These are phyloP conservation scores for Ceratocystis colombiana DNA, from an alignment of 2,329 filamentous ascomycete genomes.

Conservation along the genomic window DNA sequence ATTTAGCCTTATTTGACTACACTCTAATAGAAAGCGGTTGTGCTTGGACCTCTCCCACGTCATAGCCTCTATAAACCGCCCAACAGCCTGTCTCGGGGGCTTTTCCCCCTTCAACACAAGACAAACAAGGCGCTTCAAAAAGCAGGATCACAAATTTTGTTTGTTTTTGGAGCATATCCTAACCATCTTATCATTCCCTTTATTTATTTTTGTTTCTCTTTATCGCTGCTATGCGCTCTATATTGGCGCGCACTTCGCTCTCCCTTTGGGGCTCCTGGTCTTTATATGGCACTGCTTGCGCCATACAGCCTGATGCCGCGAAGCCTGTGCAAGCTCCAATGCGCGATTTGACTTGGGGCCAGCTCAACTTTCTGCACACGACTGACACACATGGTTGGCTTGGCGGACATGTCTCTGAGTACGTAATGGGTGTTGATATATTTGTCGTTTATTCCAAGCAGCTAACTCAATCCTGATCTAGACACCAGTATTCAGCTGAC, in stretches of 20 bases:
- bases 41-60: constrained; percentile 7
- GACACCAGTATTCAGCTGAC: constrained; percentile 84
- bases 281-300: constrained; percentile 34
- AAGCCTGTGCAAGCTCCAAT: constrained; percentile 68
- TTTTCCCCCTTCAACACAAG: background rate
- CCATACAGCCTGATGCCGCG: constrained; percentile 70
- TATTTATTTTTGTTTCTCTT: background rate
- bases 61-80: constrained; percentile 9
- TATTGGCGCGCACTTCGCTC: constrained; percentile 25
- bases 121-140: background rate
- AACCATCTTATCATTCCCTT: background rate
- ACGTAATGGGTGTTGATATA: constrained; percentile 30
- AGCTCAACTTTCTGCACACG: constrained; percentile 93
- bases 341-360: constrained; percentile 78
- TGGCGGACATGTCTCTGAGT: constrained; percentile 86
- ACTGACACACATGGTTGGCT: constrained; percentile 97
- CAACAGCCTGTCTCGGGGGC: background rate
- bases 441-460: background rate
- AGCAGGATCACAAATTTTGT: background rate
- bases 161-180: constrained; percentile 3
- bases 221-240: constrained; percentile 4
- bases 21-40: background rate
- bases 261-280: constrained; percentile 27
- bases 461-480: constrained; percentile 31
- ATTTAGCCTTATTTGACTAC: background rate